Percentiles rank a stretch among this genome's conserved stretches.
These are phyloP conservation scores for Ustilago trichophora DNA, from an alignment of 1,284 basidiomycete species.

Conservation along the genomic window DNA sequence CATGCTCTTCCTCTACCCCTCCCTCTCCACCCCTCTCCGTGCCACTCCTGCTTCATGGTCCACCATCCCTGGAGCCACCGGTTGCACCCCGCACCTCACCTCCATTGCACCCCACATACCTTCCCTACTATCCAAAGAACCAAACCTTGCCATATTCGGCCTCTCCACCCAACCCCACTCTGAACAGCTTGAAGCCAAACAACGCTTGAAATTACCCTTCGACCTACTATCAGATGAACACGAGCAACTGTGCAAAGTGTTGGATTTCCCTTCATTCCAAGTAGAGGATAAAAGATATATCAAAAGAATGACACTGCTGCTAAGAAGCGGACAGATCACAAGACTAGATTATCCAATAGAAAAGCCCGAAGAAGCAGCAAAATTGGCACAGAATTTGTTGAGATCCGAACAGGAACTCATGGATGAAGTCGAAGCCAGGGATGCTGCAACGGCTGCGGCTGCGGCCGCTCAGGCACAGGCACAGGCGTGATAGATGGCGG, in stretches of 20 bases:
- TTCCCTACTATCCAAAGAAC: constrained; percentile 27
- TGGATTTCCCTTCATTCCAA: constrained; percentile 50
- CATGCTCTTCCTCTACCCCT: constrained; percentile 54
- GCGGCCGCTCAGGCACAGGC: neutral
- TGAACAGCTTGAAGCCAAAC: constrained; percentile 33
- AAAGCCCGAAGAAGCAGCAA: constrained; percentile 33
- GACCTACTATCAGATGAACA: constrained; percentile 41
- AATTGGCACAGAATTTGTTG: constrained; percentile 47
- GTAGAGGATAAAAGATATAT: constrained; percentile 21
- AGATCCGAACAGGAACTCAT: constrained; percentile 35
- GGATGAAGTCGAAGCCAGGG: constrained; percentile 38
- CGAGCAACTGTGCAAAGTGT: constrained; percentile 16
- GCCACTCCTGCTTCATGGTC: constrained; percentile 26
- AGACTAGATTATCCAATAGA: constrained; percentile 55
- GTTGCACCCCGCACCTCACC: constrained; percentile 43
- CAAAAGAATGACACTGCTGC: constrained; percentile 52
- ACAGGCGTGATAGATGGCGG: neutral
- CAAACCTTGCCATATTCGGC: constrained; percentile 51
- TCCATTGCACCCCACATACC: constrained; percentile 26
- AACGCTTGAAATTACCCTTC: constrained; percentile 23
- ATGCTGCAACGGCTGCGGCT: constrained; percentile 28
- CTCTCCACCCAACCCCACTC: constrained; percentile 41
- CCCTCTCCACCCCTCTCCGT: constrained; percentile 11
- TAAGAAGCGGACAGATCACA: constrained; percentile 55
- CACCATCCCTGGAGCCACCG: constrained; percentile 25